Evolutionary conservation across 2,329 filamentous ascomycete species (phyloP).

Genomic region (Aspergillus fumigatus): DNA sequence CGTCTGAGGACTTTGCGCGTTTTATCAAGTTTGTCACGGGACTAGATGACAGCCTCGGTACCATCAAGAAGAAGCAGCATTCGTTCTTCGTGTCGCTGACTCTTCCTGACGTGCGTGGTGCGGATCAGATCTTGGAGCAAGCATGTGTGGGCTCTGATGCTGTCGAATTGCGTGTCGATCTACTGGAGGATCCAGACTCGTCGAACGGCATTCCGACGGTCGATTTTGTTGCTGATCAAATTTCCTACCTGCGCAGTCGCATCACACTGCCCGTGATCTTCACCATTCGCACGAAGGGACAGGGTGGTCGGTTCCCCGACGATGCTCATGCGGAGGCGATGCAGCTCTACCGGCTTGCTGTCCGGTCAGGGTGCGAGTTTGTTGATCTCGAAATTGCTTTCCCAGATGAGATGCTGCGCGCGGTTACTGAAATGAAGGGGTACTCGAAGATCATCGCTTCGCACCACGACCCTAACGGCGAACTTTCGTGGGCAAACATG

Average conservation of each 20-base stretch:
- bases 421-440: constrained; percentile 64
- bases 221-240: constrained; percentile 76
- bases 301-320: constrained; percentile 87
- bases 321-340: constrained; percentile 65
- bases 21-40: constrained; percentile 70
- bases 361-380: constrained; percentile 85
- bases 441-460: constrained; percentile 85
- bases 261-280: constrained; percentile 82
- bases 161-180: constrained; percentile 87
- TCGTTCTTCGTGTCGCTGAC: constrained; percentile 95
- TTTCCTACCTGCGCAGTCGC: constrained; percentile 69
- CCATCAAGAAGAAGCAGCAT: constrained; percentile 60
- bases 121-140: constrained; percentile 61
- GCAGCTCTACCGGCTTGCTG: constrained; percentile 69
- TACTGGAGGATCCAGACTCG: constrained; percentile 68
- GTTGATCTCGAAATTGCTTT: constrained; percentile 89
- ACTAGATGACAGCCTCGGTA: constrained; percentile 49
- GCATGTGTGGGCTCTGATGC: constrained; percentile 85
- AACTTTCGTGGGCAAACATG: constrained; percentile 84
- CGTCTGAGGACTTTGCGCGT: constrained; percentile 65
- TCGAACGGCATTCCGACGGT: constrained; percentile 55
- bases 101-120: constrained; percentile 65
- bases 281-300: constrained; percentile 77
- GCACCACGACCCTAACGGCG: constrained; percentile 79
- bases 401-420: constrained; percentile 68